A percentile compares a stretch with the other conserved stretches of the same genome.
phyloP scores from a whole-genome alignment of 1,284 basidiomycete genomes.

The Ganoderma multipileum region DNA sequence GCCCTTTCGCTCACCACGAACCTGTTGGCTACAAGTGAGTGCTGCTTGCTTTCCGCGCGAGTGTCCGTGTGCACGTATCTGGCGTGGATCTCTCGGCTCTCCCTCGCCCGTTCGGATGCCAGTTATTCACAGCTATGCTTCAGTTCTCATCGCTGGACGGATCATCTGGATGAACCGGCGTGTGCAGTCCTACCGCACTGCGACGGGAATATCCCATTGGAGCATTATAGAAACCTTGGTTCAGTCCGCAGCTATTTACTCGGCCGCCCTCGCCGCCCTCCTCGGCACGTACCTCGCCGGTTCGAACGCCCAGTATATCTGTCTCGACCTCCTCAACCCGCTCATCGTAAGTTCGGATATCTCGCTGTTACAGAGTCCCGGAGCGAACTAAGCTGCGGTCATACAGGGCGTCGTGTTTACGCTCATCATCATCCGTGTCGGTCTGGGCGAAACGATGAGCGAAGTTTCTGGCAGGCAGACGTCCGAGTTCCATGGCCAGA shows the following conservation, averaged over 20 bases:
- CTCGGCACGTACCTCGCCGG: constrained; percentile 23
- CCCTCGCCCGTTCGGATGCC: background rate
- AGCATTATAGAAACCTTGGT: constrained; percentile 24
- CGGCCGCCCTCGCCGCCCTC: constrained; percentile 22
- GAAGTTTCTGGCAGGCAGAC: constrained; percentile 5
- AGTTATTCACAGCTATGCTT: background rate
- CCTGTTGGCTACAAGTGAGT: constrained; percentile 28
- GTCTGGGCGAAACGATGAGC: constrained; percentile 22
- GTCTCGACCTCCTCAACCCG: constrained; percentile 20
- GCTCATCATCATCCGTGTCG: constrained; percentile 29
- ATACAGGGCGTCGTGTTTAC: constrained; percentile 26
- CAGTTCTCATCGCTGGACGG: constrained; percentile 30
- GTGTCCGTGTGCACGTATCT: background rate
- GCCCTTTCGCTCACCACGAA: constrained; percentile 28
- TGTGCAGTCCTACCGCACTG: constrained; percentile 15
- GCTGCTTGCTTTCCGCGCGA: background rate
- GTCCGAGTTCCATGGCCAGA: constrained; percentile 7
- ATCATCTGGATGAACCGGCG: constrained; percentile 28
- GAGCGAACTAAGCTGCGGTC: background rate
- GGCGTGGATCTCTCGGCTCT: background rate
- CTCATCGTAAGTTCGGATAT: constrained; percentile 22
- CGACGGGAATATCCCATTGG: constrained; percentile 5
- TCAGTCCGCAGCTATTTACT: constrained; percentile 29
- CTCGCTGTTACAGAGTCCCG: background rate
- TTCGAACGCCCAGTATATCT: constrained; percentile 24